These are phyloP conservation scores for Persicaria tinctoria DNA, from an alignment of 148 eudicot genomes.

Conservation along the genomic window DNA sequence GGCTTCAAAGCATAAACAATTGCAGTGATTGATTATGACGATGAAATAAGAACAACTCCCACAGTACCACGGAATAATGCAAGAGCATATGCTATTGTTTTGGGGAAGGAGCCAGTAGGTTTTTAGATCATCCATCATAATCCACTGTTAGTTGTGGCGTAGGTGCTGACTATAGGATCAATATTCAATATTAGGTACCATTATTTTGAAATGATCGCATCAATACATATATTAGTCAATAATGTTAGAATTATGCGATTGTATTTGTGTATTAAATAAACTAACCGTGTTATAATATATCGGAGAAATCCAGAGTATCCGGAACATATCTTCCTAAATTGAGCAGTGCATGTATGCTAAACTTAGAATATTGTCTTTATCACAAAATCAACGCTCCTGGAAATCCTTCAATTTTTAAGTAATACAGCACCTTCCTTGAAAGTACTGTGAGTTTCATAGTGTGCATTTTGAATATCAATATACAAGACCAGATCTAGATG, in stretches of 20 bases:
- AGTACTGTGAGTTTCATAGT: not conserved
- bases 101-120: not conserved
- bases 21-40: not conserved
- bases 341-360: not conserved
- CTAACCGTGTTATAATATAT: not conserved
- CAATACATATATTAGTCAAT: not conserved
- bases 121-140: not conserved
- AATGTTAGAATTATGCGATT: not conserved
- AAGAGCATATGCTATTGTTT: not conserved
- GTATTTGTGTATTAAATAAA: not conserved
- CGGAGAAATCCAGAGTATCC: not conserved
- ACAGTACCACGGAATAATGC: too few relatives aligned
- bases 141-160: not conserved
- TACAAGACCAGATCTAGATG: not conserved
- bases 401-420: not conserved
- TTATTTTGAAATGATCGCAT: not conserved
- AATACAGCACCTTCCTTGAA: not conserved
- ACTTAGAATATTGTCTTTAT: too few relatives aligned
- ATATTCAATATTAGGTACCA: not conserved
- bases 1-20: not conserved
- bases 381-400: too few relatives aligned
- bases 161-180: not conserved
- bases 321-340: not conserved
- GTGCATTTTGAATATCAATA: not conserved
- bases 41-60: not conserved